Base-by-base conservation (phyloP, 768 basidiomycete genomes). In the Phanerochaete carnosa region DNA sequence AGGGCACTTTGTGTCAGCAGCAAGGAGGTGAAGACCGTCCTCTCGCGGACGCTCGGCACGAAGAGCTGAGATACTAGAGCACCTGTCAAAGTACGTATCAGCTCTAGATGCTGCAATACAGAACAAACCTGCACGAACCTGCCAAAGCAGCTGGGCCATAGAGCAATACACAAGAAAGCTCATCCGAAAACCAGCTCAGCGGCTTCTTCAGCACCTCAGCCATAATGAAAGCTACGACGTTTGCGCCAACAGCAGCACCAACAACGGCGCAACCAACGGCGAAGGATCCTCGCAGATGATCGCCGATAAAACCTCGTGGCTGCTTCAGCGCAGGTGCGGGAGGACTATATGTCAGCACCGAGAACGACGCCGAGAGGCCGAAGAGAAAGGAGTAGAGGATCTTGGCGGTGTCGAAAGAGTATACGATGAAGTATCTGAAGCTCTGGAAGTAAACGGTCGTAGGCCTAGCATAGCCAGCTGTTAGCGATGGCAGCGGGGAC, bases 121-220 rank as follows among this genome's bases (percentile, higher is more conserved):
- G 16, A 28, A 29, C 33, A 22, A 26, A 19, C n/a, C 55, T 43
- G 46, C 22, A 74, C 83, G 32, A 64, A 89, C 93, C 93, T 15
- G 90, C 74, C 15, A 93, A 68, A 0, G 86, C 84, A 1, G 91
- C 81, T 15, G 92, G 90, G 2, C 81, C 90, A 68, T 92, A 98
- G 23, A 97, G 73, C 23, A 80, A 68, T 9, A 95, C 63, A 12
- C 83, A 75, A 11, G 80, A 79, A 64, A 86, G 80, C 62, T 92
- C 91, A 45, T 79, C 82, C 16, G 82, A 78, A 73, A 92, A 97
- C 95, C 95, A 98, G 66, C 90, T 90, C 83, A 96, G 83, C 0
- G 84, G 80, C 72, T 83, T 88, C 8, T 83, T 79, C 23, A 94
- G 70, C 0, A 84, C 81, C 4, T 71, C 69, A 28, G 74, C 71